A percentile compares a stretch with the other conserved stretches of the same genome.
Conservation (phyloP, 2,329 filamentous ascomycete genomes). For the Cordyceps cicadae region DNA sequence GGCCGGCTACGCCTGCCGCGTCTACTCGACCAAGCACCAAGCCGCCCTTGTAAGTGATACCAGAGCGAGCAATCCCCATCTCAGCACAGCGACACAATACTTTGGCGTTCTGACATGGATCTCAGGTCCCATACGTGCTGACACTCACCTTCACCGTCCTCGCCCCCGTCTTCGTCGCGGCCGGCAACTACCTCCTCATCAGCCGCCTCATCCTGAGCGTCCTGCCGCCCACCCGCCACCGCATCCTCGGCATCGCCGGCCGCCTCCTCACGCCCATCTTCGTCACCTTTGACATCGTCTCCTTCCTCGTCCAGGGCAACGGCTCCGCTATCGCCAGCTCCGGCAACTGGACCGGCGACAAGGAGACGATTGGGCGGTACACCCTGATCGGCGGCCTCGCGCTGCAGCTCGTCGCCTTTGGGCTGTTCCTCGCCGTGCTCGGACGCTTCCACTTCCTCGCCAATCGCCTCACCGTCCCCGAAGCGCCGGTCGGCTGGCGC, state of each 20-base stretch:
- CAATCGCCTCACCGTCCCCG: conserved; percentile 14
- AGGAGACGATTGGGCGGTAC: conserved; percentile 30
- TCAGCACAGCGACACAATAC: not conserved
- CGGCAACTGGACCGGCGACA: conserved; percentile 32
- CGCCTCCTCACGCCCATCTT: conserved; percentile 37
- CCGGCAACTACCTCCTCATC: conserved; percentile 43
- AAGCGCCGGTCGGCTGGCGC: conserved; percentile 27
- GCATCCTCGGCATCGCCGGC: conserved; percentile 28
- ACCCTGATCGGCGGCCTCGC: conserved; percentile 34
- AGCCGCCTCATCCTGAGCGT: conserved; percentile 35
- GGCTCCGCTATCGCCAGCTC: conserved; percentile 36
- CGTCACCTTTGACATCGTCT: conserved; percentile 36
- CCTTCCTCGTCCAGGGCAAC: conserved; percentile 35
- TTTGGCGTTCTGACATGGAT: not conserved
- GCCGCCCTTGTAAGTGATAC: conserved; percentile 24
- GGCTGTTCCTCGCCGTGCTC: conserved; percentile 32
- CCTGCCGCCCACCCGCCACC: conserved; percentile 25
- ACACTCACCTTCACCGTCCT: conserved; percentile 36
- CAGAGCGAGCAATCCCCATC: not conserved
- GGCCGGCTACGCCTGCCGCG: conserved; percentile 31
- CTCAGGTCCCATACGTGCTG: conserved; percentile 29
- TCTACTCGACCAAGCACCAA: conserved; percentile 28
- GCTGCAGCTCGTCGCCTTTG: conserved; percentile 33
- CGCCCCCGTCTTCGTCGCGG: conserved; percentile 40
- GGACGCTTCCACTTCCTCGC: conserved; percentile 29